Base-by-base conservation (phyloP, 495 filamentous ascomycete genomes). In the Penicillium coffeae region DNA sequence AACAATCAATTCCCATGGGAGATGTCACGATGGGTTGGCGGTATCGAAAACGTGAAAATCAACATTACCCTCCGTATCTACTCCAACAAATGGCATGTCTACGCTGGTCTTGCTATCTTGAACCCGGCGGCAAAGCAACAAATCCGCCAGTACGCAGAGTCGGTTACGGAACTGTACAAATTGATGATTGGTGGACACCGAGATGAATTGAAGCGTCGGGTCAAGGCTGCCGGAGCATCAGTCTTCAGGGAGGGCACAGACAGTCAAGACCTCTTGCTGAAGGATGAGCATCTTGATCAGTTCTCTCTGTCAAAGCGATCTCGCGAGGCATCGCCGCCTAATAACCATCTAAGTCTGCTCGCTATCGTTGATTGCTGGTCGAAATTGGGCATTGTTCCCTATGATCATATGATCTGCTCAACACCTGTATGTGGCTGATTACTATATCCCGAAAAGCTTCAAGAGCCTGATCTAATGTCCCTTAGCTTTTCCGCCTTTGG, bases 361-460 rank as follows among this genome's bases (percentile, higher is more conserved):
- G 94, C 92, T n/a, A 98, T 98, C 81, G 93, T 97, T 21, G 93
- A 98, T 70, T 97, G 90, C 68, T 98, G 93, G 93, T 91, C 84
- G 66, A 87, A 87, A 49, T 75, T 96, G 12, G 87, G 84, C 25
- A 98, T 96, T 52, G 87, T 93, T 25, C 93, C 93, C 1, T 98
- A 97, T 65, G 91, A 97, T 66, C 93, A 98, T 72, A 96, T 97
- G 90, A 95, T 98, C 55, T 98, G 93, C 71, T 95, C 89, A 10
- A 98, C 93, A 12, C 93, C 93, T 43, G 84, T 86, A 64, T 65
- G 79, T 72, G 15, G n/a, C n/a, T n/a, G n/a, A n/a, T n/a, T n/a
- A n/a, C n/a, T n/a, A n/a, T n/a, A n/a, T n/a, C n/a, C n/a, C n/a
- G n/a, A n/a, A n/a, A n/a, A n/a, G 25, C 9, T 20, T 18, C 33